These are phyloP conservation scores for Biscutella laevigata DNA, from an alignment of 441 rosid species.

Conservation along the genomic window DNA sequence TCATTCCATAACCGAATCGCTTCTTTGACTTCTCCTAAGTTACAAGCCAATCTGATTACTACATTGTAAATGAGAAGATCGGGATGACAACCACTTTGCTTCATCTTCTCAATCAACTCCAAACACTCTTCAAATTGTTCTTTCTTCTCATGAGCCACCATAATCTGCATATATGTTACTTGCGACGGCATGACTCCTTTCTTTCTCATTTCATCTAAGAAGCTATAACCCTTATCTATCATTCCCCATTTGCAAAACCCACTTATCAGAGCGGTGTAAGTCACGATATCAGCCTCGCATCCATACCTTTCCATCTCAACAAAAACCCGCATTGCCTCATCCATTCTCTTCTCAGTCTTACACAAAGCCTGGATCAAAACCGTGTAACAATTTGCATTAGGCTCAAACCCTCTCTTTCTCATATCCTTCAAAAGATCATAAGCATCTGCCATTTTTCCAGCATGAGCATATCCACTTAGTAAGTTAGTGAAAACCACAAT, in stretches of 20 bases:
- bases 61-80: constrained; percentile 54
- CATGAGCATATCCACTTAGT: constrained; percentile 58
- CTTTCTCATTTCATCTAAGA: constrained; percentile 53
- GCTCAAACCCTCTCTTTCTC: constrained; percentile 54
- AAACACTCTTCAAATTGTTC: constrained; percentile 73
- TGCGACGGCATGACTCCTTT: constrained; percentile 48
- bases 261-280: constrained; percentile 61
- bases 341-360: constrained; percentile 51
- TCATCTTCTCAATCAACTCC: constrained; percentile 58
- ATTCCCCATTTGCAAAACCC: constrained; percentile 79
- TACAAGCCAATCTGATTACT: constrained; percentile 63
- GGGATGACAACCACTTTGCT: constrained; percentile 43
- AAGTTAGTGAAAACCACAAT: constrained; percentile 74
- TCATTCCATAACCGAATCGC: constrained; percentile 60
- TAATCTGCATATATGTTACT: constrained; percentile 59
- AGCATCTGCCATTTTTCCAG: constrained; percentile 69
- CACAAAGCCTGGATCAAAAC: constrained; percentile 77
- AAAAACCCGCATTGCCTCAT: constrained; percentile 64
- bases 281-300: constrained; percentile 62
- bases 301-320: constrained; percentile 69
- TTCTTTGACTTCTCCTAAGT: constrained; percentile 63
- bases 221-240: constrained; percentile 50
- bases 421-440: constrained; percentile 72
- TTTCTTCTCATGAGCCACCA: constrained; percentile 80
- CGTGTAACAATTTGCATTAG: constrained; percentile 67